Base-by-base conservation (phyloP, 148 eudicot species). In the Polygonum aviculare region DNA sequence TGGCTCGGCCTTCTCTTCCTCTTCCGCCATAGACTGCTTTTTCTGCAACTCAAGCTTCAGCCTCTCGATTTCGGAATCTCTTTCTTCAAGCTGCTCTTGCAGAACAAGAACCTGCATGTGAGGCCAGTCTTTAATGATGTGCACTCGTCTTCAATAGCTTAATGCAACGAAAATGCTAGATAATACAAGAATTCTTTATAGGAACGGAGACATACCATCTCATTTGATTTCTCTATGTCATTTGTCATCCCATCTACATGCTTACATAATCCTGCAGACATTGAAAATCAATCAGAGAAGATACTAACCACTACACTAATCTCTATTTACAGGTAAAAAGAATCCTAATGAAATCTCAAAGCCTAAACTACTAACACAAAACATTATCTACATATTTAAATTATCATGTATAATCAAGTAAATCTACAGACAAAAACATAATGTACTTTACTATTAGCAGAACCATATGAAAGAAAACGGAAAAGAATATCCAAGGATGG, bases 161-260 rank as follows among this genome's bases (percentile, higher is more conserved):
- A 50, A 50, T 50, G 54, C 5, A 16, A 50, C 12, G 18, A 50
- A 50, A 50, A 12, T 12, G 54, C 18, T 18, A 5, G 8, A 41
- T 5, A 41, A 35, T 22, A 7, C 0, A 16, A 67, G 2, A 12
- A 0, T 3, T 8, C 3, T 31, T 15, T 63, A 36, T 36, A 38
- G 40, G 21, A 16, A 67, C 10, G 12, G 67, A 22, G 36, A 7
- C 11, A 15, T 67, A 96, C 99, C 97, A 83, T 87, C 81, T 96
- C 98, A 69, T 89, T 96, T 38, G 99, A 90, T 86, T 90, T 90
- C 74, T 96, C 98, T 50, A 86, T 86, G 74, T 96, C 97, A 72
- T 85, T 87, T 75, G 93, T 85, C 74, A 93, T 73, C 80, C 85
- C 88, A 75, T 91, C 93, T 87, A 91, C 85, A 80, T 87, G 89